Percentiles rank a stretch among this genome's conserved stretches.
These are phyloP conservation scores for Aurinia saxatilis DNA, from an alignment of 345 rosid species.

Conservation along the genomic window DNA sequence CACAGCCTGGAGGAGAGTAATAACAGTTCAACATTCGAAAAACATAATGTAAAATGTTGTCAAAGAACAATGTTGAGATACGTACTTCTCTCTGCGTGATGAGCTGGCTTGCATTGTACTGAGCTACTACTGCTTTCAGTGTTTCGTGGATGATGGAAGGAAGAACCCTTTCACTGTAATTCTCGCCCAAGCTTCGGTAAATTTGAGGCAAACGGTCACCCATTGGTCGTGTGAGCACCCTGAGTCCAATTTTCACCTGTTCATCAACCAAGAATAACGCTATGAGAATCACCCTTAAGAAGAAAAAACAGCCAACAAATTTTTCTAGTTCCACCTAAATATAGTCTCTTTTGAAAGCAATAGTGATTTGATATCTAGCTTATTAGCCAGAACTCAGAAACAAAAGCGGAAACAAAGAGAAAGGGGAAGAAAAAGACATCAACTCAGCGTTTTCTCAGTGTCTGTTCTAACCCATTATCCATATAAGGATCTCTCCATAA, in stretches of 20 bases:
- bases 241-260: conserved; percentile 90
- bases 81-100: conserved; percentile 90
- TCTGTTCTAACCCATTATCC: not conserved
- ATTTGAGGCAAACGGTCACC: conserved; percentile 63
- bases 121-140: conserved; percentile 88
- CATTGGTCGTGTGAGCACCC: conserved; percentile 88
- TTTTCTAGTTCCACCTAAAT: too few relatives aligned
- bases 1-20: conserved; percentile 20
- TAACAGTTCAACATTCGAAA: not conserved
- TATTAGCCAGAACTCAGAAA: too few relatives aligned
- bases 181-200: conserved; percentile 78
- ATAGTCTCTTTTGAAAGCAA: not conserved
- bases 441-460: too few relatives aligned
- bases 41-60: not conserved
- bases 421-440: too few relatives aligned
- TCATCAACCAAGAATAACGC: conserved; percentile 4
- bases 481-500: not conserved
- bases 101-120: conserved; percentile 94
- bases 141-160: conserved; percentile 95
- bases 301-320: too few relatives aligned
- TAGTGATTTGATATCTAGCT: too few relatives aligned
- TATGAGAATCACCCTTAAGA: conserved; percentile 3
- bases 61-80: not conserved
- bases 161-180: conserved; percentile 77
- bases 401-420: too few relatives aligned